phyloP scores from a whole-genome alignment of 352 stramenopile species.

The Pythium sukuiense region DNA sequence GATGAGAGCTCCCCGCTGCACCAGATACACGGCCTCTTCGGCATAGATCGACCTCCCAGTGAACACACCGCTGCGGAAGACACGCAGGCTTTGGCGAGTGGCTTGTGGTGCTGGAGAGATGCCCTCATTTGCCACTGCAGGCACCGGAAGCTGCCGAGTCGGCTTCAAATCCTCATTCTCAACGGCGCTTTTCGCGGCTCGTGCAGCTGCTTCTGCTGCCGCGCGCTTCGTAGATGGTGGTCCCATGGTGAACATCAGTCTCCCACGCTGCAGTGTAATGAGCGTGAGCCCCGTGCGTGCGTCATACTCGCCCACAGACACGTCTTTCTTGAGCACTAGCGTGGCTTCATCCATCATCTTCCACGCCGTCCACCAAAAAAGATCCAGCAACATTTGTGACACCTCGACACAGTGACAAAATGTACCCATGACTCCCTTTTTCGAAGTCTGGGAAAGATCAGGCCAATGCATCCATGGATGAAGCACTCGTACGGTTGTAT shows the following conservation, averaged over 20 bases:
- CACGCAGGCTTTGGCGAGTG: background rate
- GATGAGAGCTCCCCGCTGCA: slow-evolving; percentile 47
- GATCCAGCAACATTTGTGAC: background rate
- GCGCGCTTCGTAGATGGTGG: slow-evolving; percentile 39
- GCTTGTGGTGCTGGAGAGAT: background rate
- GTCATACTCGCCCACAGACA: slow-evolving; percentile 68
- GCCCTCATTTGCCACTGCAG: background rate
- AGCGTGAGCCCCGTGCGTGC: slow-evolving; percentile 52
- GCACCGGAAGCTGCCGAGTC: background rate
- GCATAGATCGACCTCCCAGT: slow-evolving; percentile 65
- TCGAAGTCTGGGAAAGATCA: too few relatives aligned
- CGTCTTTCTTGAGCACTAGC: slow-evolving; percentile 33
- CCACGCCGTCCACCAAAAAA: background rate
- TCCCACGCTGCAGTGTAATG: slow-evolving; percentile 68
- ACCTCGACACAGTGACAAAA: background rate
- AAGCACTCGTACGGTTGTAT: too few relatives aligned
- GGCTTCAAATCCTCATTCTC: background rate
- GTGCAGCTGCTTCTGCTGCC: background rate
- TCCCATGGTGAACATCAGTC: slow-evolving; percentile 79
- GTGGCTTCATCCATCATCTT: background rate
- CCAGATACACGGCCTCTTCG: slow-evolving; percentile 70
- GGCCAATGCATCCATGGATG: too few relatives aligned
- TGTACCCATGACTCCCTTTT: background rate
- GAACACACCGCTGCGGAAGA: slow-evolving; percentile 41
- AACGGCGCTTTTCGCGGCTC: background rate